Evolutionary conservation across 768 basidiomycete genomes (phyloP), one percentile per base, ranked within the genome.

Genomic region (Trametes coccinea): DNA sequence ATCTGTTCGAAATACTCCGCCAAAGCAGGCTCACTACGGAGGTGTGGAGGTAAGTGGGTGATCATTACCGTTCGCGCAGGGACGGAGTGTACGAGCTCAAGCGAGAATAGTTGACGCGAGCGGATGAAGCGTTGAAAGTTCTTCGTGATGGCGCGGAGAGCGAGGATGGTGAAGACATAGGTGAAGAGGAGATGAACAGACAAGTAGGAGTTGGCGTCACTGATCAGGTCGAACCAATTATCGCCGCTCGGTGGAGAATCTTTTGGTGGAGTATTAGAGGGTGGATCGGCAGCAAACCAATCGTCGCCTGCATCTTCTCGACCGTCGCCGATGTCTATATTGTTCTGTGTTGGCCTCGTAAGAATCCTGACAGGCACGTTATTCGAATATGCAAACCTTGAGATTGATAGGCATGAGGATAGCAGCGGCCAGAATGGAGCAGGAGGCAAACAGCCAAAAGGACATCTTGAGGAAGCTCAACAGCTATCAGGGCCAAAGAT

Each of bases 341-440:
- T 91, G 66, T 89, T 85, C 90, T 91, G 53, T 22, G 49, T n/a
- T 56, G 4, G 5, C 11, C 3, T 37, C 34, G 31, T 6, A 40
- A 49, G 7, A 39, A 50, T 2, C 14, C 7, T 53, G 1, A 16
- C n/a, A 39, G 40, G 29, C 51, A 13, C 22, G 22, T 22, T 57
- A 45, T 7, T 3, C 4, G 31, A 8, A 27, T 44, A 1, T 5
- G 74, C 86, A 69, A 65, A 95, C 95, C 78, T 87, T 92, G 79
- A 90, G 89, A 68, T 99, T 98, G 50, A 98, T 81, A 2, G 97
- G 97, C 87, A 98, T 96, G 11, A 99, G 82, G n/a, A 95, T 86
- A 5, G 84, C 73, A 7, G 88, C 75, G 0, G 95, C 94, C 60
- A 93, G 88, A 49, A 93, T 69, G 0, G 94, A 92, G 73, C 92